phyloP scores from a whole-genome alignment of 2,329 filamentous ascomycete species.

The Xylaria sp. region DNA sequence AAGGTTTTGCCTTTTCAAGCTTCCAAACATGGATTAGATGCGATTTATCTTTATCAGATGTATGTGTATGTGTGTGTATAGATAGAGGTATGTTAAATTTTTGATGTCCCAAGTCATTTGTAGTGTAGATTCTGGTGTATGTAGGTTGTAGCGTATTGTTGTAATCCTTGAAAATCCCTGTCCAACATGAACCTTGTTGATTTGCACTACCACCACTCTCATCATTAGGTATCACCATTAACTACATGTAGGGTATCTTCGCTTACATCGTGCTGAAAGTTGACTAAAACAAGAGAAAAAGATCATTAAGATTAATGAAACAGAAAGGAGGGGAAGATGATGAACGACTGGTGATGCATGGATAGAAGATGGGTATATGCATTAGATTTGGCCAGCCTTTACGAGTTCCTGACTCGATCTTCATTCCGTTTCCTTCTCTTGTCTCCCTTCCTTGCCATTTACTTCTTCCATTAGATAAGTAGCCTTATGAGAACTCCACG shows the following conservation, averaged over 20 bases:
- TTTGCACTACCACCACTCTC: not conserved
- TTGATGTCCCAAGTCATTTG: not conserved
- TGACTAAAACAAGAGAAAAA: not conserved
- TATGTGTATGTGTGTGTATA: not conserved
- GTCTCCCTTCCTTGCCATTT: not conserved
- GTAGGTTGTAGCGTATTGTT: not conserved
- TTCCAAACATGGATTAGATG: conserved; percentile 6
- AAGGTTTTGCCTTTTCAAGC: not conserved
- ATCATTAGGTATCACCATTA: conserved; percentile 14
- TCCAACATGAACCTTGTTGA: not conserved
- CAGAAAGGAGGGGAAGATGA: conserved; percentile 8
- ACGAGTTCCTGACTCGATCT: conserved; percentile 34
- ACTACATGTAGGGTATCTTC: conserved; percentile 20
- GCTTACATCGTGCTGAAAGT: too few species aligned
- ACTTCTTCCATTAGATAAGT: too few species aligned
- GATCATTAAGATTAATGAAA: not conserved
- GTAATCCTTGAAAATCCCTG: not conserved
- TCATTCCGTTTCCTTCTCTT: not conserved
- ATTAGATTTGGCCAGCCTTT: conserved; percentile 10
- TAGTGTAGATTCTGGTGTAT: too few species aligned
- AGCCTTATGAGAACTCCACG: conserved; percentile 29
- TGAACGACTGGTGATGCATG: not conserved
- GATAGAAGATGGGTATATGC: too few species aligned
- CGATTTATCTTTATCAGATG: not conserved
- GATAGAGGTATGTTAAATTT: not conserved